Evolutionary conservation across 495 filamentous ascomycete species (phyloP), one percentile per base, ranked within the genome.

Genomic region (Podospora tetraspora): DNA sequence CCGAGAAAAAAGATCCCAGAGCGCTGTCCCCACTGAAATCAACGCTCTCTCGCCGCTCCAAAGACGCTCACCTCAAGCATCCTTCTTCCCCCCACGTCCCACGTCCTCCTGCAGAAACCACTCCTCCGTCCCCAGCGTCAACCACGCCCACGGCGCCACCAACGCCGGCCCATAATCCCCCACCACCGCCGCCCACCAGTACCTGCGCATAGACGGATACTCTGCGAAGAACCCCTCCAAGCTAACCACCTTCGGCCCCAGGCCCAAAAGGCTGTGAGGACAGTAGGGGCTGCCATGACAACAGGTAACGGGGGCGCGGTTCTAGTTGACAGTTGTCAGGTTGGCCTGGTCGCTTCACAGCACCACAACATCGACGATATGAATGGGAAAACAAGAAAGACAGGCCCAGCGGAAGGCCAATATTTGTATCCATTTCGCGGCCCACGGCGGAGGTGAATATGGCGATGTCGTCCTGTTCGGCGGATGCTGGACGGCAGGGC

Each of bases 91-190:
- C 7, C 29, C 24, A n/a, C 2, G 25, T 5, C 3, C 27, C 16
- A 66, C 57, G 1, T 32, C 8, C 19, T 66, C 64, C 10, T 57
- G 30, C 11, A 66, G 21, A 19, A 59, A 37, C 64, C 57, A 66
- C 57, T 66, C 64, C 57, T 66, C 64, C 5, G 27, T 59, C n/a
- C 57, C 64, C 19, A 66, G 5, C 27, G 64, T 66, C 57, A 59
- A 60, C 64, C 56, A 59, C 9, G 52, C 64, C 64, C 64, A 60
- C 24, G 64, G 57, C 19, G 64, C 24, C n/a, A 66, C 8, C 13
- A 66, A 2, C n/a, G 24, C 8, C 3, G 25, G n/a, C 11, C 23
- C 19, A 2, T 25, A 66, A 24, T 66, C 57, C 6, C 22, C 64
- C 56, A 34, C 0, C 3, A 66, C 22, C 16, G 52, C 63, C 10